A percentile compares a stretch with the other conserved stretches of the same genome.
phyloP scores from a whole-genome alignment of 1,284 basidiomycete species.

The Ceratobasidium sp. region DNA sequence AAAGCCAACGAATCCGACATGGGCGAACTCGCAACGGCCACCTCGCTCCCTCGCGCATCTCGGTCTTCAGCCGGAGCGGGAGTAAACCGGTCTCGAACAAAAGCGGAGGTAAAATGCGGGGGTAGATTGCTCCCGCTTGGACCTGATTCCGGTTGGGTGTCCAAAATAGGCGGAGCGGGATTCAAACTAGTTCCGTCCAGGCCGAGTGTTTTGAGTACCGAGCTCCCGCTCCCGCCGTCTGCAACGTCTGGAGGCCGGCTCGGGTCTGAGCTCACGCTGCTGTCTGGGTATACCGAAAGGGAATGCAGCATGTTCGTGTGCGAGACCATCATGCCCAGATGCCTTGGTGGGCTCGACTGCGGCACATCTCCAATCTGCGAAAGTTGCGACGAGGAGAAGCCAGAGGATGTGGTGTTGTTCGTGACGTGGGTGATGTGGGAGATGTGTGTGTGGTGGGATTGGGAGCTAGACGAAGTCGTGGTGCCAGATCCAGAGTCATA shows the following conservation, averaged over 20 bases:
- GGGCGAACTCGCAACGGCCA: constrained; percentile 26
- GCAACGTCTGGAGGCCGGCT: constrained; percentile 10
- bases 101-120: too few species aligned
- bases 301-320: constrained; percentile 20
- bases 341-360: constrained; percentile 30
- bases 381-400: constrained; percentile 30
- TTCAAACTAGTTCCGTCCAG: constrained; percentile 27
- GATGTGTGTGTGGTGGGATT: constrained; percentile 7
- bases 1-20: constrained; percentile 25
- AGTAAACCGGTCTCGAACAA: constrained; percentile 4
- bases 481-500: constrained; percentile 36
- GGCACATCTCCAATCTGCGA: constrained; percentile 36
- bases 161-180: constrained; percentile 24
- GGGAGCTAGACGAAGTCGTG: background rate
- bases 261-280: constrained; percentile 18
- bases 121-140: background rate
- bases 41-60: too few species aligned
- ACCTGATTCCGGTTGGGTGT: constrained; percentile 8
- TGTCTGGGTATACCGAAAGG: constrained; percentile 32
- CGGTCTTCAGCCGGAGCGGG: constrained; percentile 1
- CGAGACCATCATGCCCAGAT: constrained; percentile 17
- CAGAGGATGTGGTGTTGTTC: constrained; percentile 1
- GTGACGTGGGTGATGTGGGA: constrained; percentile 8
- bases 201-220: constrained; percentile 13
- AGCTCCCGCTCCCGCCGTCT: constrained; percentile 7